Conservation (phyloP, 495 filamentous ascomycete genomes). For the Tuber indicum region DNA sequence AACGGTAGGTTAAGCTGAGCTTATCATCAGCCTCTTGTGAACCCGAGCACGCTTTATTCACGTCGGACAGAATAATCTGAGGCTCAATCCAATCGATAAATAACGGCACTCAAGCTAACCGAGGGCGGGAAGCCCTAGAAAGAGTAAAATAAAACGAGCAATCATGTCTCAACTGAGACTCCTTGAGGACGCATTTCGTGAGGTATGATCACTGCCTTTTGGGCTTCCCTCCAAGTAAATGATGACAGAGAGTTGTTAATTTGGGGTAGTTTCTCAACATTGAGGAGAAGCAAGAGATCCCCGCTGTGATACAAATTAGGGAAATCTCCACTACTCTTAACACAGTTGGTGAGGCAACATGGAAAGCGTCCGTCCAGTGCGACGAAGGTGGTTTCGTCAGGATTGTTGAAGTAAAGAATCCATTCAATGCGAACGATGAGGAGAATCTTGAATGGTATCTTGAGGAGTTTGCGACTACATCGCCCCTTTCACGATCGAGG, state of each 20-base stretch:
- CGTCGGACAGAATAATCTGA: not conserved
- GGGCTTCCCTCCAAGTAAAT: not conserved
- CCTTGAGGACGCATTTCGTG: constrained; percentile 3
- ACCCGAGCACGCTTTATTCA: not conserved
- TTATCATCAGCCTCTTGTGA: not conserved
- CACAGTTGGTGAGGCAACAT: not conserved
- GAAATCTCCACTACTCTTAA: not conserved
- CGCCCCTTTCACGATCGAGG: not conserved
- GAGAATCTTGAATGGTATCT: constrained; percentile 3
- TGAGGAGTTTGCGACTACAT: not conserved
- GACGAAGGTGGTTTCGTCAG: not conserved
- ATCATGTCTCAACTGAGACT: constrained; percentile 3
- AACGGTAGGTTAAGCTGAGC: not conserved
- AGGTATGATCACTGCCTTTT: not conserved
- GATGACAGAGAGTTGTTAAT: not conserved
- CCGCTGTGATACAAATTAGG: constrained; percentile 3
- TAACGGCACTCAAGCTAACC: not conserved
- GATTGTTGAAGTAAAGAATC: not conserved
- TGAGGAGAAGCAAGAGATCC: not conserved
- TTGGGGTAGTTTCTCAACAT: not conserved
- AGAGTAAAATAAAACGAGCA: not conserved
- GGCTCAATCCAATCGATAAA: not conserved
- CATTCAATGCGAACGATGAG: not conserved
- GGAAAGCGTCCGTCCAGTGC: not conserved
- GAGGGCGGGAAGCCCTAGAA: not conserved